Base-by-base conservation (phyloP, 2,329 filamentous ascomycete species). In the Penicillium sp. region DNA sequence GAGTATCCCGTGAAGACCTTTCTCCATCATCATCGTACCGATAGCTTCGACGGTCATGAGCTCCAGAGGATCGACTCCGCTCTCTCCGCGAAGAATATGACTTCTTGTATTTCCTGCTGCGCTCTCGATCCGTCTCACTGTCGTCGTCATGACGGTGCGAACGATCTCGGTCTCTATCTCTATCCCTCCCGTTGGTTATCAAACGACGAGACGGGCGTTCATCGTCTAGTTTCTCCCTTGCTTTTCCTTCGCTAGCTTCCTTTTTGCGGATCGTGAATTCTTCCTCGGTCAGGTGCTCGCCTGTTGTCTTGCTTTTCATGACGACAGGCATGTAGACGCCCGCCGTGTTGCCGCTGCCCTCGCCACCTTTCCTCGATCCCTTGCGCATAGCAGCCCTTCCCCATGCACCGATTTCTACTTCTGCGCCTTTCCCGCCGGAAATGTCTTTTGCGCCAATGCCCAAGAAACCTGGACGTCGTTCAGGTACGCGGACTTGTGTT, bases 361-460 rank as follows among this genome's bases (percentile, higher is more conserved):
- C 72, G 30, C 77, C 78, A 57, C 79, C 79, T 65, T 83, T 82
- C 56, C 82, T 81, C 55, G 83, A 84, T 59, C 77, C 78, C 53
- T 79, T 77, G 53, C 77, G 76, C 72, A 79, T 80, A 14, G 79
- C 78, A 9, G 77, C 73, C 60, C 88, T 89, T 12, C 91, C 88
- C 90, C 90, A 95, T 1, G 84, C 87, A 1, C 89, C 90, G 18
- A 95, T 75, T 63, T 95, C 90, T 60, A 90, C 81, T 21, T 88
- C 85, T 16, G 73, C 72, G 6, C 71, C 71, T 57, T 72, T 73
- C 2, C 80, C 77, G 1, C 80, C 80, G 5, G 80, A 78, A 21
- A 91, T 81, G 66, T 91, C 86, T 68, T 93, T 96, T 11, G 92
- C 92, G 3, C 93, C 94, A 7, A 97, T 87, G 0, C 94, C 94